Evolutionary conservation across 495 filamentous ascomycete species (phyloP), one percentile per base, ranked within the genome.

Genomic region (Podospora sp.): DNA sequence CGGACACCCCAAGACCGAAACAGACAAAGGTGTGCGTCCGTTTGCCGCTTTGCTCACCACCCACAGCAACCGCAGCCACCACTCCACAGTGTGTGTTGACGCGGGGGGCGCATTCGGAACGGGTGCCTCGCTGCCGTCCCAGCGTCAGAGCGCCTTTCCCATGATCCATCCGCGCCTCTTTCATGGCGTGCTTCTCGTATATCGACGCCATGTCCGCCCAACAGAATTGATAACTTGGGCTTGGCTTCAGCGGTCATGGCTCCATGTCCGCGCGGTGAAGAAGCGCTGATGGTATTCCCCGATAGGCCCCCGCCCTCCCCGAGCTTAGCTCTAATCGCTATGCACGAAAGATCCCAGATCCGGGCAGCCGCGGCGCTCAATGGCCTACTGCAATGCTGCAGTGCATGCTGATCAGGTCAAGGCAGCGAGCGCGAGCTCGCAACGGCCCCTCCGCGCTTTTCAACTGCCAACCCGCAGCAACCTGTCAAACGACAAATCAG

Each of bases 281-380:
- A 59, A 14, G 40, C 40, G 12, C 33, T 49, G 14, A 1, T 29
- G 24, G 25, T 65, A 65, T 65, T 65, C 29, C 63, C 63, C 63
- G 63, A 65, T 65, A 65, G 63, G 63, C 35, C 63, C 24, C 24
- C 1, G 6, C 18, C 18, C 21, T 53, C 49, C 18, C 62, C 62
- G 62, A 65, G 62, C 63, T 65, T 56, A 29, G 53, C 52, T 40
- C 18, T 56, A 11, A 57, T 65, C 63, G 51, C 62, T 25, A 55
- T 46, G 62, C 29, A 40, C 53, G 63, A 20, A n/a, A 65, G 63
- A 63, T 63, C 61, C 61, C 61, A 22, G 61, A 65, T 65, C 63
- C 29, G 29, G 62, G 26, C 56, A 33, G 26, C 51, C 63, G 63
- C 52, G 22, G 52, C 63, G 63, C 52, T 52, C 26, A 59, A 62